Conservation (phyloP, 805 yeast genomes). For the Ogataea ganodermae region DNA sequence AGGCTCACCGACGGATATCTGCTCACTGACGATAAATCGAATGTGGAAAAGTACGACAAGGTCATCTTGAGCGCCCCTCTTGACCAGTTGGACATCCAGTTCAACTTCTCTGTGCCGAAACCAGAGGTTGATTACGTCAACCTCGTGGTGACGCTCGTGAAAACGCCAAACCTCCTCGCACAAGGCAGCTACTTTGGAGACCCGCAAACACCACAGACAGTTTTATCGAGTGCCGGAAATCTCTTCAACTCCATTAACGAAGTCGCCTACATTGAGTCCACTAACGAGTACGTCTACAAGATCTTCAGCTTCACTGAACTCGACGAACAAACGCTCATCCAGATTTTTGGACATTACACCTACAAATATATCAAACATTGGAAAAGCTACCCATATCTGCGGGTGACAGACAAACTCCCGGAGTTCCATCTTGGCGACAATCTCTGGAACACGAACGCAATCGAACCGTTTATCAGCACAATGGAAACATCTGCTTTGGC, state of each 20-base stretch:
- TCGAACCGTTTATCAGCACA: slow-evolving; percentile 50
- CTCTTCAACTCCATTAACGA: slow-evolving; percentile 40
- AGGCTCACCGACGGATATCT: slow-evolving; percentile 6
- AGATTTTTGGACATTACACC: slow-evolving; percentile 28
- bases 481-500: slow-evolving; percentile 54
- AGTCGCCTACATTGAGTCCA: slow-evolving; percentile 30
- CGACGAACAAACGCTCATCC: slow-evolving; percentile 18
- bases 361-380: slow-evolving; percentile 40
- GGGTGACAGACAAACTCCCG: slow-evolving; percentile 32
- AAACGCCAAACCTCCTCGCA: slow-evolving; percentile 18
- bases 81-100: slow-evolving; percentile 32
- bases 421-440: slow-evolving; percentile 14
- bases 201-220: slow-evolving; percentile 27
- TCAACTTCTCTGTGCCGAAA: slow-evolving; percentile 11
- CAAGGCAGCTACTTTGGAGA: slow-evolving; percentile 16
- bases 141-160: slow-evolving; percentile 42
- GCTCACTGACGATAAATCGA: slow-evolving; percentile 4
- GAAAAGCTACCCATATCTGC: slow-evolving; percentile 46
- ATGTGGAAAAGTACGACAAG: slow-evolving; percentile 37
- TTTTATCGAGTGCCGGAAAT: slow-evolving; percentile 28
- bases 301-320: slow-evolving; percentile 37
- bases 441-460: slow-evolving; percentile 46
- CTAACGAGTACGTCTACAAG: slow-evolving; percentile 42
- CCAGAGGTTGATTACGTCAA: slow-evolving; percentile 25
- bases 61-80: slow-evolving; percentile 50